Base-by-base conservation (phyloP, 495 filamentous ascomycete species). In the Podospora pseudocomata region DNA sequence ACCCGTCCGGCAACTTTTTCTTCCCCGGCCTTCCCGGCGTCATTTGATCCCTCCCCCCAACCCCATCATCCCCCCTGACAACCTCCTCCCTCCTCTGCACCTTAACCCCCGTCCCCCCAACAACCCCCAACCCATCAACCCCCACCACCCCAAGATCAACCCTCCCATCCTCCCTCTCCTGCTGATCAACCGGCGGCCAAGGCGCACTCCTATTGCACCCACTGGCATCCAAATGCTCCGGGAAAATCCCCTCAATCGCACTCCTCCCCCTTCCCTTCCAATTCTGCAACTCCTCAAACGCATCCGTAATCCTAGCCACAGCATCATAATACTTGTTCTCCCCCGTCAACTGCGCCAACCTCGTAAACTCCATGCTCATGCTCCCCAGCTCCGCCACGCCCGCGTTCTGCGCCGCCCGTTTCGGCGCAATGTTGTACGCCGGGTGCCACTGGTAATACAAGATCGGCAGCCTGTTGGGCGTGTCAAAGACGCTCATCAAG, bases 311-410 rank as follows among this genome's bases (percentile, higher is more conserved):
- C 32, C 96, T 89, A 55, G 94, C 92, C 70, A 98, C 85, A 2
- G 96, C 95, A 82, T 99, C 95, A 70, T 97, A 99, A 78, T 98
- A 99, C 71, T 88, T 94, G 54, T 89, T 77, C 60, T 97, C 82
- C 67, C 90, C 88, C 9, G 96, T 98, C 68, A 99, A 82, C 76
- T 98, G 95, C 4, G 95, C 91, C 56, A 99, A 83, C 27, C 95
- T 88, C 5, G 95, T 99, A 75, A 98, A 97, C 78, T 99, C 95
- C 78, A 99, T 83, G n/a, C 90, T 90, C 56, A 99, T 83, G 23
- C 92, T 93, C 9, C 95, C 96, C 58, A 99, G 76, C 77, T 99
- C 95, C 0, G 95, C 94, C 26, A 96, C 81, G 44, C 90, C 86
- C 26, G 87, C 86, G 64, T 82, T 80, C 18, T 76, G 80, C 69